A percentile compares a stretch with the other conserved stretches of the same genome.
These are phyloP conservation scores for Candida ovalis DNA, from an alignment of 805 yeast genomes.

Conservation along the genomic window DNA sequence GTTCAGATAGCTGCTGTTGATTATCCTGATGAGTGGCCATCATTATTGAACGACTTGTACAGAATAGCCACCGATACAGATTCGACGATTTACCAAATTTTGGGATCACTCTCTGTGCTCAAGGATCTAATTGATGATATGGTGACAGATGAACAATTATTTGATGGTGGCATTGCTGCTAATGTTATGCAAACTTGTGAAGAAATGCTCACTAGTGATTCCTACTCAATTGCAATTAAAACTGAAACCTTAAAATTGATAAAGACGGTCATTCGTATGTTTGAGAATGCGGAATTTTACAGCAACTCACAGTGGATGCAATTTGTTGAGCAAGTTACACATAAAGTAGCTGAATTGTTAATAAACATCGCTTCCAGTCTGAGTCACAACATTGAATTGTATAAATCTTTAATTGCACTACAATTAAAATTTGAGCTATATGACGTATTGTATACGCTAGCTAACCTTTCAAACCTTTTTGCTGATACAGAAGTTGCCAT, in stretches of 20 bases:
- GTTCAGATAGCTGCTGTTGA: slow-evolving; percentile 86
- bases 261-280: slow-evolving; percentile 47
- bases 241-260: slow-evolving; percentile 49
- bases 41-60: slow-evolving; percentile 49
- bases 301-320: slow-evolving; percentile 34
- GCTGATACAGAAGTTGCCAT: slow-evolving; percentile 7
- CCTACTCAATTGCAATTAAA: slow-evolving; percentile 34
- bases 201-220: slow-evolving; percentile 31
- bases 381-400: slow-evolving; percentile 1
- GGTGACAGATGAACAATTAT: slow-evolving; percentile 81
- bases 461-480: slow-evolving; percentile 21
- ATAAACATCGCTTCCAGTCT: slow-evolving; percentile 9
- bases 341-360: slow-evolving; percentile 25
- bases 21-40: slow-evolving; percentile 96
- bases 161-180: slow-evolving; percentile 65
- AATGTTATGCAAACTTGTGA: slow-evolving; percentile 50
- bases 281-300: slow-evolving; percentile 48
- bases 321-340: slow-evolving; percentile 31
- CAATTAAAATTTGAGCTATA: slow-evolving; percentile 28
- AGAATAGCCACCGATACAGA: slow-evolving; percentile 26
- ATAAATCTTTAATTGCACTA: slow-evolving; percentile 17
- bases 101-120: slow-evolving; percentile 58
- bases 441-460: slow-evolving; percentile 22
- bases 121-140: slow-evolving; percentile 83
- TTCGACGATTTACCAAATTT: slow-evolving; percentile 31